Conservation (phyloP, 805 yeast genomes). For the Lipomyces spencermartinsiae region DNA sequence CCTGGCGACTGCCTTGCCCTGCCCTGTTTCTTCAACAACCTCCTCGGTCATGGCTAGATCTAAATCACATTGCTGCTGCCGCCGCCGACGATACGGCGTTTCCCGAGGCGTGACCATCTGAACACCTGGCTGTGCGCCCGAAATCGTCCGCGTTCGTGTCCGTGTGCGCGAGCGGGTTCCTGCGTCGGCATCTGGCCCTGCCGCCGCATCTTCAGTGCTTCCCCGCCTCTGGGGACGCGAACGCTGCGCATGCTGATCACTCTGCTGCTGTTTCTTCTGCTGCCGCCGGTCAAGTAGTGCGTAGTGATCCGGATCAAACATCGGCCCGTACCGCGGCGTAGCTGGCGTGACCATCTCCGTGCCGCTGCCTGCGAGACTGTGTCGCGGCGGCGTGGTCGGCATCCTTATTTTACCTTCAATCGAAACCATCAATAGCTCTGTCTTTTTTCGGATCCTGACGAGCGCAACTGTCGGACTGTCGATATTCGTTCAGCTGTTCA, state of each 20-base stretch:
- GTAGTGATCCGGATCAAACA: slow-evolving; percentile 29
- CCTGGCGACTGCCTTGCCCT: slow-evolving; percentile 10
- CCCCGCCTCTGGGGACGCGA: slow-evolving; percentile 16
- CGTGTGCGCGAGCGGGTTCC: slow-evolving; percentile 18
- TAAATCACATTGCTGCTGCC: slow-evolving; percentile 6
- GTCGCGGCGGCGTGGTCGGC: neutral
- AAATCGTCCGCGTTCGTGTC: slow-evolving; percentile 27
- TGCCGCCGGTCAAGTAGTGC: slow-evolving; percentile 10
- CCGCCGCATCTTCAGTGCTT: neutral
- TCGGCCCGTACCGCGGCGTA: slow-evolving; percentile 36
- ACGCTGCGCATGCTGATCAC: slow-evolving; percentile 1
- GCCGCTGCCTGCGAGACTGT: neutral
- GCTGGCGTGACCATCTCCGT: slow-evolving; percentile 28
- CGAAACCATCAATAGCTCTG: neutral
- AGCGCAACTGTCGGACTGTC: too few relatives aligned
- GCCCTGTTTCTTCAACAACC: slow-evolving; percentile 8
- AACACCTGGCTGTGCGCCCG: slow-evolving; percentile 30
- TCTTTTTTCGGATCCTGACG: neutral
- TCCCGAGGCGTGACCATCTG: slow-evolving; percentile 36
- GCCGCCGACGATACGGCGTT: slow-evolving; percentile 28
- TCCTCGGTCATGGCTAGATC: slow-evolving; percentile 11
- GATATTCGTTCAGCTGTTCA: too few relatives aligned
- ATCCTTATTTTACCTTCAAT: neutral
- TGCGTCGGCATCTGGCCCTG: neutral
- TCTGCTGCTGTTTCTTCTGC: slow-evolving; percentile 3